Conservation (phyloP, 495 filamentous ascomycete species). For the Tuber umbilicatum region DNA sequence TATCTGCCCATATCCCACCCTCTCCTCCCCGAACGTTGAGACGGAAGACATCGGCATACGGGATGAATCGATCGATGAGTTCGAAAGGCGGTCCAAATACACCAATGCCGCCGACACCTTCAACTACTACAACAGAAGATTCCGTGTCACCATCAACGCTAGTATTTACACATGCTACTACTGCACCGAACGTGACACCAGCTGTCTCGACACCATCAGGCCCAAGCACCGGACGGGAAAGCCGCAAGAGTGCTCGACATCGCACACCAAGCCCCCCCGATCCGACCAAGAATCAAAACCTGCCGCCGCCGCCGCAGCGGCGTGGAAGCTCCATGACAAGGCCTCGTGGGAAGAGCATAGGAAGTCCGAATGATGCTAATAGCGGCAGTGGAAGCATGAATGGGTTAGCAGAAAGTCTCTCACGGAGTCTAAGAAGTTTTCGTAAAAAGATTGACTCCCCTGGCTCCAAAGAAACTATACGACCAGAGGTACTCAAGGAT, state of each 20-base stretch:
- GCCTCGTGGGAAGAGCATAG: slow-evolving; percentile 36
- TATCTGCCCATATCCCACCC: slow-evolving; percentile 51
- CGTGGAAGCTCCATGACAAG: slow-evolving; percentile 31
- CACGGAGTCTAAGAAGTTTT: slow-evolving; percentile 59
- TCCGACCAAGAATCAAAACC: slow-evolving; percentile 19
- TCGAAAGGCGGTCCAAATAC: slow-evolving; percentile 34
- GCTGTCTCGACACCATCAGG: slow-evolving; percentile 9
- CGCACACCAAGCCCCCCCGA: slow-evolving; percentile 48
- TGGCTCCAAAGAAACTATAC: slow-evolving; percentile 54
- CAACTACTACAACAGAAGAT: slow-evolving; percentile 30
- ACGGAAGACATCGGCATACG: slow-evolving; percentile 50
- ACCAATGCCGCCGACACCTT: slow-evolving; percentile 42
- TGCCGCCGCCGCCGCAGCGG: slow-evolving; percentile 21
- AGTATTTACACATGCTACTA: slow-evolving; percentile 25
- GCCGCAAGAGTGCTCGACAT: slow-evolving; percentile 38
- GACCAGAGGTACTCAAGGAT: slow-evolving; percentile 60
- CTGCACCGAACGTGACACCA: neutral
- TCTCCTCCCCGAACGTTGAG: slow-evolving; percentile 59
- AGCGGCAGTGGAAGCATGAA: slow-evolving; percentile 28
- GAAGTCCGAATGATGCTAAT: slow-evolving; percentile 18
- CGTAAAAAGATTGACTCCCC: slow-evolving; percentile 63
- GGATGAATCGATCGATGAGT: slow-evolving; percentile 31
- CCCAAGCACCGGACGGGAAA: slow-evolving; percentile 38
- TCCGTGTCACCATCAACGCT: slow-evolving; percentile 44
- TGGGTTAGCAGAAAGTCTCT: slow-evolving; percentile 37